phyloP scores from a whole-genome alignment of 2,329 filamentous ascomycete species.

The Exophiala alcalophila region DNA sequence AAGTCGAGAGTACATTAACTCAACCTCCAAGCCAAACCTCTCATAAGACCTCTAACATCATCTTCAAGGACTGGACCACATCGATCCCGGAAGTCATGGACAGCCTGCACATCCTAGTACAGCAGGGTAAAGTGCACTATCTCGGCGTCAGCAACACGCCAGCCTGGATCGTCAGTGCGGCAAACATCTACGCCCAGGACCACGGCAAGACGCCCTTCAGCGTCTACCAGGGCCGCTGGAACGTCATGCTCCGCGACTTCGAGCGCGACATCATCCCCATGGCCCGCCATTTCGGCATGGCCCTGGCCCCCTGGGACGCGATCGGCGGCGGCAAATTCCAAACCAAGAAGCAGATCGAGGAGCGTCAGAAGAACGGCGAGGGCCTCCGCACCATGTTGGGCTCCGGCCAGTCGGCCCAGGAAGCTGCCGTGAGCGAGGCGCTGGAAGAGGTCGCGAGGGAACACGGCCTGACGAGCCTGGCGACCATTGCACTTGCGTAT shows the following conservation, averaged over 20 bases:
- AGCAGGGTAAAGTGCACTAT: constrained; percentile 62
- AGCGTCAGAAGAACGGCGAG: constrained; percentile 28
- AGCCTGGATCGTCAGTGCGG: constrained; percentile 40
- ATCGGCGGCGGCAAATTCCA: constrained; percentile 54
- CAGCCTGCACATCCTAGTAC: constrained; percentile 59
- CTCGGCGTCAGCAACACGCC: constrained; percentile 46
- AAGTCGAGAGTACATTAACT: constrained; percentile 3
- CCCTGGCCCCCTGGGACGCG: constrained; percentile 54
- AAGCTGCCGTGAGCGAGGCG: constrained; percentile 19
- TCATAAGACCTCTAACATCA: no score
- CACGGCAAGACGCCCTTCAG: constrained; percentile 67
- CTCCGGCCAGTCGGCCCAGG: constrained; percentile 6
- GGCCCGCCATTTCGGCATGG: constrained; percentile 61
- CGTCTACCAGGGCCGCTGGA: constrained; percentile 67
- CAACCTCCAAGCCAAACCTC: no score
- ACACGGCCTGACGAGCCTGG: constrained; percentile 29
- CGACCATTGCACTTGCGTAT: constrained; percentile 47
- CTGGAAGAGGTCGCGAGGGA: constrained; percentile 23
- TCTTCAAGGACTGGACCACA: constrained; percentile 60
- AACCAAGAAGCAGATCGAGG: constrained; percentile 38
- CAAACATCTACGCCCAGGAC: constrained; percentile 59
- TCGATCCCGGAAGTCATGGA: constrained; percentile 67
- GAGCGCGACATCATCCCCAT: constrained; percentile 67
- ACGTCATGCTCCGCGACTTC: constrained; percentile 59
- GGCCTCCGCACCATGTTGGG: constrained; percentile 44